phyloP scores from a whole-genome alignment of 306 rosid genomes.

The Sindora glabra region DNA sequence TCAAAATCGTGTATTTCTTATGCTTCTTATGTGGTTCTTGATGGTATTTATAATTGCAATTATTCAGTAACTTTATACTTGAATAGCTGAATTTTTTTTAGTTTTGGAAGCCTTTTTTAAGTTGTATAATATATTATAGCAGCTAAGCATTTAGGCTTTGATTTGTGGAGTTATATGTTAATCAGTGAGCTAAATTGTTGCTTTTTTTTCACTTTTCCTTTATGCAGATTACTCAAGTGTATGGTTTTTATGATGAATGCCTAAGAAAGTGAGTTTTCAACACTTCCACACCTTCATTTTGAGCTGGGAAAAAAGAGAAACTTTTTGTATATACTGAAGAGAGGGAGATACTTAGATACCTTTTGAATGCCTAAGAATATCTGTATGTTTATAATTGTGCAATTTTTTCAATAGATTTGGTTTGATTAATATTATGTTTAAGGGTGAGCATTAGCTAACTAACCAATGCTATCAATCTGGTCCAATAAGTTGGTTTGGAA shows the following conservation, averaged over 20 bases:
- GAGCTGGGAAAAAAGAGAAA: background rate
- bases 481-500: too few relatives aligned
- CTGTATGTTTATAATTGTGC: background rate
- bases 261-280: constrained; percentile 72
- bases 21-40: background rate
- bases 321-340: too few relatives aligned
- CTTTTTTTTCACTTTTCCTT: background rate
- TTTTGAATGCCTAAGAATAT: background rate
- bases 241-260: constrained; percentile 96
- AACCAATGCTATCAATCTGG: too few relatives aligned
- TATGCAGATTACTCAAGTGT: constrained; percentile 87
- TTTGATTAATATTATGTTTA: background rate
- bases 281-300: constrained; percentile 24
- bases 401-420: constrained; percentile 1
- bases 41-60: constrained; percentile 11
- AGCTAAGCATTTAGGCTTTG: background rate
- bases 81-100: background rate
- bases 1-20: constrained; percentile 2
- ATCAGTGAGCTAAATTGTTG: constrained; percentile 24
- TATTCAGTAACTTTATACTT: background rate
- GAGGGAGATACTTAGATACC: too few relatives aligned
- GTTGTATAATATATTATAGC: background rate
- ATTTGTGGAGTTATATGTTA: constrained; percentile 4
- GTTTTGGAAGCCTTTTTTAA: background rate
- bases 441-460: too few relatives aligned